These are phyloP conservation scores for Candida freyschussii DNA, from an alignment of 1,139 yeast genomes.

Conservation along the genomic window DNA sequence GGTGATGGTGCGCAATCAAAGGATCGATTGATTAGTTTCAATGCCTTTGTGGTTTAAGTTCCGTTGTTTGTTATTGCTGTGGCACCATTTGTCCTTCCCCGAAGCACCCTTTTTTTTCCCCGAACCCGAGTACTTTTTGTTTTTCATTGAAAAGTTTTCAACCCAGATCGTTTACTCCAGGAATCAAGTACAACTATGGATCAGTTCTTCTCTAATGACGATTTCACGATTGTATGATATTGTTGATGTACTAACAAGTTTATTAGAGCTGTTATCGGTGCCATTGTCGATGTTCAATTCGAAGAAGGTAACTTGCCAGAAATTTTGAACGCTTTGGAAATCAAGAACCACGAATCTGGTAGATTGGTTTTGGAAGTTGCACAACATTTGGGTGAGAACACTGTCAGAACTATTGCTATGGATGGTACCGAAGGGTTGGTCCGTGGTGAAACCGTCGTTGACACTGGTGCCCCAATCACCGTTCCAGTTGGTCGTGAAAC, in stretches of 20 bases:
- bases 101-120: too few relatives aligned
- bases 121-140: too few relatives aligned
- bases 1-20: too few relatives aligned
- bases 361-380: slow-evolving; percentile 95
- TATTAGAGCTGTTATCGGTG: slow-evolving; percentile 95
- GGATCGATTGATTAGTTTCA: too few relatives aligned
- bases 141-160: too few relatives aligned
- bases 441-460: slow-evolving; percentile 88
- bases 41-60: too few relatives aligned
- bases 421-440: slow-evolving; percentile 99
- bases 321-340: slow-evolving; percentile 92
- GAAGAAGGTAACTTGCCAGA: slow-evolving; percentile 97
- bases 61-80: too few relatives aligned
- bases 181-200: too few relatives aligned
- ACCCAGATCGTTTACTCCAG: too few relatives aligned
- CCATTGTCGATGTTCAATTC: slow-evolving; percentile 99
- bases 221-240: too few relatives aligned
- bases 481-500: slow-evolving; percentile 99
- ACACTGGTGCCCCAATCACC: slow-evolving; percentile 98
- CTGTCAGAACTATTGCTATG: slow-evolving; percentile 99
- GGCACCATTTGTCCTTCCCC: too few relatives aligned
- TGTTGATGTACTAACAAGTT: slow-evolving; percentile 10
- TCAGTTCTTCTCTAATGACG: too few relatives aligned
- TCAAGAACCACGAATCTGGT: slow-evolving; percentile 59
- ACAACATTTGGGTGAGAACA: slow-evolving; percentile 99